Percentiles rank a stretch among this genome's conserved stretches.
Evolutionary conservation across 176 grass and related monocot species (phyloP).

Genomic region (Zea mays): Zm-B73-REFERENCE-NAM-5.0 NC_050099.1:85353501-85354000

Average conservation of each 20-base stretch:
- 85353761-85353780: neutral
- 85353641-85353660: neutral
- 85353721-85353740: neutral
- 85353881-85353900: neutral
- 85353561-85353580: no score
- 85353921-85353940: no score
- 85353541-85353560: neutral
- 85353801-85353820: neutral
- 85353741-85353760: neutral
- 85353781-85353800: neutral
- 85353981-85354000: neutral
- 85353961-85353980: neutral
- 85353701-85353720: neutral
- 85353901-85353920: no score
- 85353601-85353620: neutral
- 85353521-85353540: neutral
- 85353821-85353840: neutral
- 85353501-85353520: neutral
- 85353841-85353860: neutral
- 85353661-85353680: neutral
- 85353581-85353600: neutral
- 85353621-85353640: no score
- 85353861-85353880: no score
- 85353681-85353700: neutral
- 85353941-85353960: neutral